Evolutionary conservation across 2,329 filamentous ascomycete species (phyloP).

Genomic region (Nothophaeocryptopus gaeumannii): DNA sequence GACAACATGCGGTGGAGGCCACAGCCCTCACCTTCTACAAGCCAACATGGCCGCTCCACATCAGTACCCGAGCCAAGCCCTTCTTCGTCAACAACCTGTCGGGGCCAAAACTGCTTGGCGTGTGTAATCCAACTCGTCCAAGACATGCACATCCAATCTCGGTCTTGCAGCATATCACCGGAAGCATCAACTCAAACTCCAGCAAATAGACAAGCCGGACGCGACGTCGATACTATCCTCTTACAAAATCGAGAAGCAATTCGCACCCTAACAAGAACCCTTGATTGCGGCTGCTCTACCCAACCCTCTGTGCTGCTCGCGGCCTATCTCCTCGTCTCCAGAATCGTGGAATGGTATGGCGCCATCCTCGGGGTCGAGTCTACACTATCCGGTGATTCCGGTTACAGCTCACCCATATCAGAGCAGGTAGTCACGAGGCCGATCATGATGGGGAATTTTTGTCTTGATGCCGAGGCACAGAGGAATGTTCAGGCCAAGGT

Average conservation of each 20-base stretch:
- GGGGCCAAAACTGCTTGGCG: too few relatives aligned
- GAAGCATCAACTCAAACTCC: too few relatives aligned
- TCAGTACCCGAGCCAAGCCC: too few relatives aligned
- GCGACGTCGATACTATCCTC: conserved; percentile 8
- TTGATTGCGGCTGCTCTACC: conserved; percentile 5
- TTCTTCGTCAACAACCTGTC: too few relatives aligned
- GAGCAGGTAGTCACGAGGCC: conserved; percentile 1
- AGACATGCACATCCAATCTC: too few relatives aligned
- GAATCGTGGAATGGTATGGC: conserved; percentile 3
- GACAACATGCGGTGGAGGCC: too few relatives aligned
- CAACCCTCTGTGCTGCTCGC: not conserved
- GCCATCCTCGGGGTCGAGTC: conserved; percentile 3
- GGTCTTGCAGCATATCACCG: too few relatives aligned
- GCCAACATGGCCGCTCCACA: too few relatives aligned
- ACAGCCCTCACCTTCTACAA: too few relatives aligned
- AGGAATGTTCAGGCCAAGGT: conserved; percentile 2
- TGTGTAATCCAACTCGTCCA: too few relatives aligned
- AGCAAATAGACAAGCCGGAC: not conserved
- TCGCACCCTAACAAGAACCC: not conserved
- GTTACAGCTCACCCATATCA: not conserved
- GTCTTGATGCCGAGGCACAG: conserved; percentile 3
- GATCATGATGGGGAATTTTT: conserved; percentile 1
- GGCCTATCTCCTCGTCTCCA: conserved; percentile 7
- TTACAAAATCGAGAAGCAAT: conserved; percentile 8
- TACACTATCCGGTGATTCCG: not conserved